Base-by-base conservation (phyloP, 1,139 yeast genomes). In the Lodderomyces theae region DNA sequence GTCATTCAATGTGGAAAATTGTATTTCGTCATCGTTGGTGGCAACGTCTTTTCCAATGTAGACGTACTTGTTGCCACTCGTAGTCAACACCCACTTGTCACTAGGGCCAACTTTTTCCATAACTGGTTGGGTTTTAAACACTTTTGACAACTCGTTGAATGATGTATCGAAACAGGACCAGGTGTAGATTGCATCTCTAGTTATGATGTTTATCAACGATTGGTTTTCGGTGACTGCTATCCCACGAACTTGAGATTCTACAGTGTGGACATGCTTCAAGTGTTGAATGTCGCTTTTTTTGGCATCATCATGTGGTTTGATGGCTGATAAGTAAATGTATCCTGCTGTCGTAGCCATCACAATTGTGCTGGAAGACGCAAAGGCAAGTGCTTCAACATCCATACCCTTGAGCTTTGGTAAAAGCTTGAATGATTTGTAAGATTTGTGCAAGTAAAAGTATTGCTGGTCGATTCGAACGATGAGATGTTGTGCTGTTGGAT, bases 141-240 rank as follows among this genome's bases (percentile, higher is more conserved):
- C 64, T 37, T 58, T 58, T 1, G 52, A 25, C 12, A 69, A 42
- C 42, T 67, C 74, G 6, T 50, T 41, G 37, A 54, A 57, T 0
- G 64, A 44, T 2, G 57, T 49, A 37, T 66, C 73, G 42, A 65
- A 63, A 34, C 64, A 61, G 40, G 65, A 68, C 74, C 74, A 70
- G 16, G 56, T 49, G 34, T 60, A 51, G 19, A 59, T 43, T 16
- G 42, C 44, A 18, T 48, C 42, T 22, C 50, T 46, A 2, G 59
- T 47, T 30, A 62, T 46, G 2, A 62, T 38, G 39, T 56, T 57
- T 4, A 66, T 57, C 43, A 57, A 60, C 9, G 51, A 47, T 41
- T 52, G 50, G 44, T 57, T 54, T 41, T 58, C 56, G 17, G 58
- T 43, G 40, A 61, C 57, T 2, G 56, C 39, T 3, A 66, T 40